Conservation (phyloP, 352 stramenopile species). For the Globisporangium cystogenes region DNA sequence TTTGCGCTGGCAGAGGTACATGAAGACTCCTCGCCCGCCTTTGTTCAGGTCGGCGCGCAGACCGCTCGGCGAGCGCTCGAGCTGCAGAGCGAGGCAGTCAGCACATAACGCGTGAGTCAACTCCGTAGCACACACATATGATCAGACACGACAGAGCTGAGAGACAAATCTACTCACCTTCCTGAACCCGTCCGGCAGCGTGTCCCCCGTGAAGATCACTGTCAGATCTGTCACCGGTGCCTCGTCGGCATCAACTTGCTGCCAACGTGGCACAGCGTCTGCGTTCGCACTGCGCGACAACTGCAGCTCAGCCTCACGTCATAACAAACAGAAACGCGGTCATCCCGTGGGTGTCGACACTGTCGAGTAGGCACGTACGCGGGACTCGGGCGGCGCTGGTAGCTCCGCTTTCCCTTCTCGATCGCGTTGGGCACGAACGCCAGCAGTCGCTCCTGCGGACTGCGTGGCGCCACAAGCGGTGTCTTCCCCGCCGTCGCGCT, state of each 20-base stretch:
- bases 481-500: slow-evolving; percentile 7
- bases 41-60: slow-evolving; percentile 79
- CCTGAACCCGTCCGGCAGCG: slow-evolving; percentile 56
- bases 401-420: slow-evolving; percentile 43
- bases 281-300: background rate
- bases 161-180: slow-evolving; percentile 32
- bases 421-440: slow-evolving; percentile 30
- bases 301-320: background rate
- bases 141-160: background rate
- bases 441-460: slow-evolving; percentile 46
- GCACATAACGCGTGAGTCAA: no score
- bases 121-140: background rate
- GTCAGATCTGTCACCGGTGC: slow-evolving; percentile 60
- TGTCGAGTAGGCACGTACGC: slow-evolving; percentile 10
- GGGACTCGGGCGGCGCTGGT: slow-evolving; percentile 26
- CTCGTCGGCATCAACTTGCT: slow-evolving; percentile 37
- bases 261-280: slow-evolving; percentile 33
- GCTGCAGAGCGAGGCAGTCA: slow-evolving; percentile 18
- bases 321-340: background rate
- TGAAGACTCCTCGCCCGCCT: slow-evolving; percentile 65
- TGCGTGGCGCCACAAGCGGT: slow-evolving; percentile 29
- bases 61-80: slow-evolving; percentile 68
- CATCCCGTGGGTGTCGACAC: no score
- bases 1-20: slow-evolving; percentile 68
- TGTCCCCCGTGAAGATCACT: slow-evolving; percentile 76